A percentile compares a stretch with the other conserved stretches of the same genome.
phyloP scores from a whole-genome alignment of 371 early-diverging fungal genomes.

The Rhizopus sp. region DNA sequence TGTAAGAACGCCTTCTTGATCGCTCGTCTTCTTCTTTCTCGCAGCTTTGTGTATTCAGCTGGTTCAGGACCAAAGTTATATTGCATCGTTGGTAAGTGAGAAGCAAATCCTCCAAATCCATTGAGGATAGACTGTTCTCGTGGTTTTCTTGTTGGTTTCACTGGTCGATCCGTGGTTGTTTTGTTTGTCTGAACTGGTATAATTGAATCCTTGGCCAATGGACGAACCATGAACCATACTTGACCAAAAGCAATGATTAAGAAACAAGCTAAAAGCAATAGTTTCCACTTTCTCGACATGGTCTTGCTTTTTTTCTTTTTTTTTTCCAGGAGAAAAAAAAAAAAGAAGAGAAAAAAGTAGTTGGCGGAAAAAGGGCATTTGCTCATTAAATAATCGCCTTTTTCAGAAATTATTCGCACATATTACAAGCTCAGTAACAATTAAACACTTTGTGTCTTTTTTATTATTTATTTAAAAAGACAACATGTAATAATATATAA shows the following conservation, averaged over 20 bases:
- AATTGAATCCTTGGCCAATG: not conserved
- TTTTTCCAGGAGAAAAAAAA: not conserved
- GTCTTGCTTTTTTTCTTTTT: not conserved
- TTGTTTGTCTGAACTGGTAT: not conserved
- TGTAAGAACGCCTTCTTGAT: conserved; percentile 41
- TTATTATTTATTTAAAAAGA: too few relatives aligned
- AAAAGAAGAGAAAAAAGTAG: not conserved
- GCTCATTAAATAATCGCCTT: too few relatives aligned
- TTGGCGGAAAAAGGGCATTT: not conserved
- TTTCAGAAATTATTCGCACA: too few relatives aligned
- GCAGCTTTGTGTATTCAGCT: conserved; percentile 12
- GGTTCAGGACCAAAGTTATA: conserved; percentile 25
- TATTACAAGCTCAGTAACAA: too few relatives aligned
- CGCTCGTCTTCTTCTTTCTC: conserved; percentile 19
- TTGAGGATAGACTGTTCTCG: conserved; percentile 17
- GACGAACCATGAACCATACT: not conserved
- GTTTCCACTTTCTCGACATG: conserved; percentile 16
- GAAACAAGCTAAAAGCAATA: not conserved
- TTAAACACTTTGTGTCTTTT: too few relatives aligned
- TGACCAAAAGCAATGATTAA: conserved; percentile 8
- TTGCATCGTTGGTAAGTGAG: conserved; percentile 24
- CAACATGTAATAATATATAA: too few relatives aligned
- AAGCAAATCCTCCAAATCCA: conserved; percentile 23
- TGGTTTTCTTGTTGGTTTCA: not conserved
- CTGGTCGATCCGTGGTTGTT: conserved; percentile 1